Percentiles rank a stretch among this genome's conserved stretches.
phyloP scores from a whole-genome alignment of 108 stramenopile genomes.

The Stephanodiscus minutulus region DNA sequence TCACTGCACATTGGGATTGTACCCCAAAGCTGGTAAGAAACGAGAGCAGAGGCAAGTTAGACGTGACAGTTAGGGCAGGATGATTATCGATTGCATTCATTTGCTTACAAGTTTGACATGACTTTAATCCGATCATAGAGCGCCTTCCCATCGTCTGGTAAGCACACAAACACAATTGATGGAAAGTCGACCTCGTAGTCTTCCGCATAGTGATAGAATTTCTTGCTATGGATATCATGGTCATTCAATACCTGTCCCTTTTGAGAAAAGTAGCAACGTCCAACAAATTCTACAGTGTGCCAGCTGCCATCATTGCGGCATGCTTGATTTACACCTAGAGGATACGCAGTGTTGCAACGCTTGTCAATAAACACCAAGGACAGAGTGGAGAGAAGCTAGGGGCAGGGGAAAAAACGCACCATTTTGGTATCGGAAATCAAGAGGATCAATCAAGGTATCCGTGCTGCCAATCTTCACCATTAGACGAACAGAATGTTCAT shows the following conservation, averaged over 20 bases:
- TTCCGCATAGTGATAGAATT: constrained; percentile 4
- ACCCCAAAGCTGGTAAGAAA: neutral
- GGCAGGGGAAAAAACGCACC: neutral
- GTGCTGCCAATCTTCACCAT: constrained; percentile 11
- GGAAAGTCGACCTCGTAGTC: constrained; percentile 16
- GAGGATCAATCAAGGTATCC: constrained; percentile 16
- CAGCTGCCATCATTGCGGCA: neutral
- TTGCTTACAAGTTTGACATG: constrained; percentile 3
- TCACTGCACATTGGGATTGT: constrained; percentile 22
- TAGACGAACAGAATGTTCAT: constrained; percentile 10
- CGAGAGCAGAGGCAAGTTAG: neutral
- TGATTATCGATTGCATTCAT: neutral
- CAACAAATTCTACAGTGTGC: neutral
- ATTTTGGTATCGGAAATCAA: constrained; percentile 33
- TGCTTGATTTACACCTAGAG: constrained; percentile 1
- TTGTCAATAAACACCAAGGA: neutral
- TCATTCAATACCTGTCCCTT: constrained; percentile 4
- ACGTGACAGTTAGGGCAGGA: neutral
- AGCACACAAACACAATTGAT: constrained; percentile 16
- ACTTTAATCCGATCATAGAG: constrained; percentile 32
- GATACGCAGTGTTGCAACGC: constrained; percentile 3
- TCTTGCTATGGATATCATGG: neutral
- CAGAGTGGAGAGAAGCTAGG: neutral
- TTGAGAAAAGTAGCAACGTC: neutral
- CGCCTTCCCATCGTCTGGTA: constrained; percentile 26